Percentiles rank a stretch among this genome's conserved stretches.
Evolutionary conservation across 352 stramenopile species (phyloP).

Genomic region (Pythium scleroteichum): DNA sequence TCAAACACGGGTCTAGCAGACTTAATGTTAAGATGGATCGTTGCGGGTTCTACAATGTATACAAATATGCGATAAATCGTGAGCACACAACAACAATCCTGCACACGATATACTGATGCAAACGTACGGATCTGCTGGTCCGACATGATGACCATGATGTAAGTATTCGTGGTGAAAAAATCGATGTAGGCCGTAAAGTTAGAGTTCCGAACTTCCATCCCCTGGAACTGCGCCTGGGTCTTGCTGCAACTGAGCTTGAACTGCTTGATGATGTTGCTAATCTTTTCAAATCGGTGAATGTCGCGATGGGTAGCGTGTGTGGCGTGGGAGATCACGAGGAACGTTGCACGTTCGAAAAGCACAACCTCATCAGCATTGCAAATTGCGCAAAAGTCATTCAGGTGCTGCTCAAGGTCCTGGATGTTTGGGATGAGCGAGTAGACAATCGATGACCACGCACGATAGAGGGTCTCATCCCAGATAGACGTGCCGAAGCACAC

Average conservation of each 20-base stretch:
- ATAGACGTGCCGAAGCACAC: constrained; percentile 98
- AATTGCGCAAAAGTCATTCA: constrained; percentile 97
- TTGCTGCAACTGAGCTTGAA: constrained; percentile 99
- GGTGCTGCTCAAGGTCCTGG: constrained; percentile 93
- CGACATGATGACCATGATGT: constrained; percentile 99
- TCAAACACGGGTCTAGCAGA: constrained; percentile 95
- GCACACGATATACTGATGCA: background rate
- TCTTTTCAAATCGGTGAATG: constrained; percentile 99
- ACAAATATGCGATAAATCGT: constrained; percentile 9
- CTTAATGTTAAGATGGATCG: constrained; percentile 97
- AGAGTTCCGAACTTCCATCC: constrained; percentile 96
- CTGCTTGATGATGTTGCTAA: constrained; percentile 99
- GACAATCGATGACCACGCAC: constrained; percentile 98
- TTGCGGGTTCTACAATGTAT: constrained; percentile 78
- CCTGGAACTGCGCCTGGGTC: constrained; percentile 97
- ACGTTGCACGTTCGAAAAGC: constrained; percentile 98
- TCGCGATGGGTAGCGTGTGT: constrained; percentile 92
- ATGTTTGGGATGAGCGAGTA: constrained; percentile 99
- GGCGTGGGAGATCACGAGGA: constrained; percentile 98
- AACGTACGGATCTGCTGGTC: constrained; percentile 87
- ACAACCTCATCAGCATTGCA: constrained; percentile 97
- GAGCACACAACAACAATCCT: background rate
- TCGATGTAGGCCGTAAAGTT: constrained; percentile 99
- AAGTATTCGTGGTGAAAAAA: constrained; percentile 98
- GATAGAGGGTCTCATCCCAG: constrained; percentile 99